Conservation (phyloP, 345 rosid genomes). For the Salix arbutifolia region DNA sequence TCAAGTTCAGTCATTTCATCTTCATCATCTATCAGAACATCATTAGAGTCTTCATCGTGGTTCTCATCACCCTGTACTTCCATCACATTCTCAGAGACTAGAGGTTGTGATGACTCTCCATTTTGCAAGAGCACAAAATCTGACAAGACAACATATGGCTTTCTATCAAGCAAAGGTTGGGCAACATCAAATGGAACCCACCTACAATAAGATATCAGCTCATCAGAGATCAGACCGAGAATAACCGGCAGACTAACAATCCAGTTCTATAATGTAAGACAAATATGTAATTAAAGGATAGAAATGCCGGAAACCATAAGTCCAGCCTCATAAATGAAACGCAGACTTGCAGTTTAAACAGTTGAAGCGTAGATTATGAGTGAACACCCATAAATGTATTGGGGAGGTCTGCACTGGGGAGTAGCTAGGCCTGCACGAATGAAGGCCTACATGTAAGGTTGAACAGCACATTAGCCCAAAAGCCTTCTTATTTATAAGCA, state of each 20-base stretch:
- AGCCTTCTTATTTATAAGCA: too few species aligned
- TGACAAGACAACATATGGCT: conserved; percentile 62
- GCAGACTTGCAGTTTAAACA: neutral
- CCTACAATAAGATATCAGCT: conserved; percentile 46
- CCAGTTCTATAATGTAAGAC: neutral
- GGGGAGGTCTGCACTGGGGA: too few species aligned
- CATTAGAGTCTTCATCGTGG: conserved; percentile 34
- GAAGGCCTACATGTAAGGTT: too few species aligned
- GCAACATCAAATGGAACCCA: conserved; percentile 75
- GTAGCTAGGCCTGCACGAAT: too few species aligned
- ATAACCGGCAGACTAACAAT: neutral
- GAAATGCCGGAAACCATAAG: neutral
- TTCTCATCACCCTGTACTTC: conserved; percentile 39
- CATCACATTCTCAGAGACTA: conserved; percentile 31
- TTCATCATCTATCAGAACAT: conserved; percentile 37
- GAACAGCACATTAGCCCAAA: too few species aligned
- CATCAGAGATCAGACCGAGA: conserved; percentile 13
- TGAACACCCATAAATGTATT: neutral
- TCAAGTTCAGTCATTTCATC: conserved; percentile 47
- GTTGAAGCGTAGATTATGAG: neutral
- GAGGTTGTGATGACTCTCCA: conserved; percentile 32
- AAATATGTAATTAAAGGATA: neutral
- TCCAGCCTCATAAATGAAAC: neutral
- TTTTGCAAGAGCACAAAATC: conserved; percentile 43
- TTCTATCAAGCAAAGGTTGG: conserved; percentile 68